These are phyloP conservation scores for Eudorina sp. DNA, from an alignment of 139 green algal species.

Conservation along the genomic window DNA sequence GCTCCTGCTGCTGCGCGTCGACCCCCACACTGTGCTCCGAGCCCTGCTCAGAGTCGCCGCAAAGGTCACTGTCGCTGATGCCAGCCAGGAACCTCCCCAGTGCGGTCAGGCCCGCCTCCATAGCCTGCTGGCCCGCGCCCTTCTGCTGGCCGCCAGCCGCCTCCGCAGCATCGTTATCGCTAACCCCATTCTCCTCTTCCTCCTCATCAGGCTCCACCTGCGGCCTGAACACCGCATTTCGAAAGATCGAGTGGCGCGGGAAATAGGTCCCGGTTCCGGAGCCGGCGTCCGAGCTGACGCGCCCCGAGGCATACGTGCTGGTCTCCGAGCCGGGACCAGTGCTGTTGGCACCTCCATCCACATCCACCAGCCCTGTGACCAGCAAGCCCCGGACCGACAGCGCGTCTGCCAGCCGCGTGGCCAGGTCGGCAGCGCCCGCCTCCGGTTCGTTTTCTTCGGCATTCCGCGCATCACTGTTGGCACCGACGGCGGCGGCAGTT, in stretches of 20 bases:
- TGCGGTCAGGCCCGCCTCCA: no score
- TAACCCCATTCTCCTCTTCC: background rate
- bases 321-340: background rate
- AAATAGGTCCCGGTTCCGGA: background rate
- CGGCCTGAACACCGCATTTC: slow-evolving; percentile 5
- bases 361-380: no score
- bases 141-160: background rate
- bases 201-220: background rate
- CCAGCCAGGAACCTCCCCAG: no score
- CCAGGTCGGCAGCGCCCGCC: background rate
- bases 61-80: no score
- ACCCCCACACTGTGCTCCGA: no score
- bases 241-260: background rate
- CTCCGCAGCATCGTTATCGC: background rate
- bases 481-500: background rate
- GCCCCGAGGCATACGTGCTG: background rate
- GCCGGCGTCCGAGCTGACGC: background rate
- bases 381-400: background rate
- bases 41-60: no score
- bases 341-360: background rate
- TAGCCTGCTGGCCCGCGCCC: no score
- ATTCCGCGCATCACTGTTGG: background rate
- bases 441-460: no score
- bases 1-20: no score
- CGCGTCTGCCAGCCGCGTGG: background rate